Evolutionary conservation across 805 yeast genomes (phyloP).

Genomic region (Huiozyma naganishii): DNA sequence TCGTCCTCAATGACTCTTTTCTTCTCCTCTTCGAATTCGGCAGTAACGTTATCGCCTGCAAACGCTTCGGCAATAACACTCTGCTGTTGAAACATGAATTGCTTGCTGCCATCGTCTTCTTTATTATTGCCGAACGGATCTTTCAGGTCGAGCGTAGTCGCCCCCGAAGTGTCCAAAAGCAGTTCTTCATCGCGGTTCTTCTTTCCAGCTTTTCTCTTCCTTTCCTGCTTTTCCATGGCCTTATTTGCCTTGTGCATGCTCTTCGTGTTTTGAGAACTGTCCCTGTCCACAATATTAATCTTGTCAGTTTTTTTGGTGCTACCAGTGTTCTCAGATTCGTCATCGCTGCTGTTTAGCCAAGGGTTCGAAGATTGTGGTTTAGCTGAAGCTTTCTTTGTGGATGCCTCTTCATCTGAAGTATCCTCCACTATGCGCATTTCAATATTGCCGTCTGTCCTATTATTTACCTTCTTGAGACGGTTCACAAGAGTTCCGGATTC

Average conservation of each 20-base stretch:
- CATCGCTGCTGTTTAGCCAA: constrained; percentile 35
- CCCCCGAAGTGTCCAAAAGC: constrained; percentile 32
- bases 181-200: constrained; percentile 31
- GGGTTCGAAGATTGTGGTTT: constrained; percentile 33
- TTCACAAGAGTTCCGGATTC: constrained; percentile 36
- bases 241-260: constrained; percentile 35
- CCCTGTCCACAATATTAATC: constrained; percentile 37
- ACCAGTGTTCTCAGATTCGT: constrained; percentile 10
- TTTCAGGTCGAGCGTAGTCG: constrained; percentile 42
- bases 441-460: constrained; percentile 2
- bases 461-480: constrained; percentile 23
- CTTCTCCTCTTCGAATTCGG: constrained; percentile 70
- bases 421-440: constrained; percentile 6
- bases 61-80: constrained; percentile 84
- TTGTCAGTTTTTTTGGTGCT: constrained; percentile 34
- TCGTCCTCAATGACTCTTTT: constrained; percentile 55
- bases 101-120: constrained; percentile 32
- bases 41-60: constrained; percentile 92
- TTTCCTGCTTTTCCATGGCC: constrained; percentile 10
- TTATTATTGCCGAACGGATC: constrained; percentile 38
- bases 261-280: constrained; percentile 41
- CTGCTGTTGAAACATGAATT: constrained; percentile 58
- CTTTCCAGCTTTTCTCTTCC: constrained; percentile 12
- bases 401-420: constrained; percentile 1
- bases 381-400: not conserved